Evolutionary conservation across 2,329 filamentous ascomycete genomes (phyloP), one percentile per base, ranked within the genome.

Genomic region (Drechslerella coelobrocha): DNA sequence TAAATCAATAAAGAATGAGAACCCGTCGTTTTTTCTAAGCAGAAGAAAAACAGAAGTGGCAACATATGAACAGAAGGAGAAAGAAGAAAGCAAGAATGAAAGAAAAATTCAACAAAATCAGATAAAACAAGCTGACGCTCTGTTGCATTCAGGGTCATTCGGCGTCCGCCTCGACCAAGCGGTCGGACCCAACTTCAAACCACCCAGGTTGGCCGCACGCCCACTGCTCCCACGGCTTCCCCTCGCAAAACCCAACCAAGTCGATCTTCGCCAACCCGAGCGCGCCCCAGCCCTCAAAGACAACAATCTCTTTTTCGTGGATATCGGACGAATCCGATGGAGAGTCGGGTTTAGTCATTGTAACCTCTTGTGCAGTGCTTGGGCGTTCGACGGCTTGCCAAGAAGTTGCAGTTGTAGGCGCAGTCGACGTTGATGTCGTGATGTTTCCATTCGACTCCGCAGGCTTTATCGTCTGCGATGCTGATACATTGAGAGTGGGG

Each of bases 201-300:
- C 66, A 71, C 1, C 66, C 54, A 26, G 66, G 66, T 53, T 71
- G 47, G 39, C 66, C 53, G 43, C 66, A 43, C n/a, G 59, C 59
- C 66, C 66, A 71, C 2, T 71, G 47, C 34, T 63, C 53, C 66
- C 59, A 63, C 19, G 29, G 9, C 14, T 71, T 71, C 12, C 66
- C 66, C 45, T 71, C 66, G 12, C 26, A 41, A 39, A 71, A 71
- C 47, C 66, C 66, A 52, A 60, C 66, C 29, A 71, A 29, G 21
- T 71, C 66, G 23, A 71, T 41, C 26, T 71, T 71, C 12, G 66
- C 66, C 14, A 71, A 31, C 23, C 66, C 66, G 23, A 71, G 66
- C 19, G 23, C 9, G 2, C 66, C 66, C 66, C 66, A 71, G 8
- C 59, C 66, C 19, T 63, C 66, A 47, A 71, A 71, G 21, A 59